These are phyloP conservation scores for Russula emetica DNA, from an alignment of 768 basidiomycete genomes.

Conservation along the genomic window DNA sequence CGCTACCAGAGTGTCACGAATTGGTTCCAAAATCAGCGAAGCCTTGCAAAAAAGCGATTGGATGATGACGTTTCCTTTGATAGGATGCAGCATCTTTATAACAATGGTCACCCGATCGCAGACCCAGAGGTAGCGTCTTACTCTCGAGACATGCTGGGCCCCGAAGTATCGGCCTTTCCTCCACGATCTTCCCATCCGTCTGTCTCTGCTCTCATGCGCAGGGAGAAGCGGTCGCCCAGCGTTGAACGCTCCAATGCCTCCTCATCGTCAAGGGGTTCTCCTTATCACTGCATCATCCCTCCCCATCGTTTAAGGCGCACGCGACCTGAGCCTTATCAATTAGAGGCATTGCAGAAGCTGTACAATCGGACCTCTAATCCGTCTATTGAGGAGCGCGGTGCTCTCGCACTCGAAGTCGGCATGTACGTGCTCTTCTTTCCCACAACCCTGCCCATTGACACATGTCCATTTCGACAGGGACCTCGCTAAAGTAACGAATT, in stretches of 20 bases:
- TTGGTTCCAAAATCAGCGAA: conserved; percentile 87
- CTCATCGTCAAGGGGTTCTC: conserved; percentile 40
- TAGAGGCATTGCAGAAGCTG: conserved; percentile 67
- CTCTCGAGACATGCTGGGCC: conserved; percentile 34
- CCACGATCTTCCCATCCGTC: conserved; percentile 41
- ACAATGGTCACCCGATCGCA: conserved; percentile 28
- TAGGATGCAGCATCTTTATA: conserved; percentile 31
- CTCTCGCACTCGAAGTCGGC: conserved; percentile 70
- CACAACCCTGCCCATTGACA: conserved; percentile 10
- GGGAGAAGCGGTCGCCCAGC: conserved; percentile 36
- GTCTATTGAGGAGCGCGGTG: conserved; percentile 73
- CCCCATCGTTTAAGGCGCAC: conserved; percentile 61
- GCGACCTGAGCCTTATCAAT: conserved; percentile 74
- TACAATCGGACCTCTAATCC: conserved; percentile 66
- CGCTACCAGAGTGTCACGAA: conserved; percentile 76
- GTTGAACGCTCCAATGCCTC: conserved; percentile 35
- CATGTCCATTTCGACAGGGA: conserved; percentile 43
- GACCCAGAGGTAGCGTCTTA: conserved; percentile 29
- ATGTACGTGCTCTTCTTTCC: conserved; percentile 40
- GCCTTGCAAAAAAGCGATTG: conserved; percentile 65
- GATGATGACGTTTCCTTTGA: conserved; percentile 48
- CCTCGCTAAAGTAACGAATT: conserved; percentile 80
- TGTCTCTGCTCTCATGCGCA: conserved; percentile 36
- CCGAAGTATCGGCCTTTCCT: conserved; percentile 33
- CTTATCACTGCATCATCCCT: conserved; percentile 41